Conservation (phyloP, 257 asterid species). For the Cordia subcordata region DNA sequence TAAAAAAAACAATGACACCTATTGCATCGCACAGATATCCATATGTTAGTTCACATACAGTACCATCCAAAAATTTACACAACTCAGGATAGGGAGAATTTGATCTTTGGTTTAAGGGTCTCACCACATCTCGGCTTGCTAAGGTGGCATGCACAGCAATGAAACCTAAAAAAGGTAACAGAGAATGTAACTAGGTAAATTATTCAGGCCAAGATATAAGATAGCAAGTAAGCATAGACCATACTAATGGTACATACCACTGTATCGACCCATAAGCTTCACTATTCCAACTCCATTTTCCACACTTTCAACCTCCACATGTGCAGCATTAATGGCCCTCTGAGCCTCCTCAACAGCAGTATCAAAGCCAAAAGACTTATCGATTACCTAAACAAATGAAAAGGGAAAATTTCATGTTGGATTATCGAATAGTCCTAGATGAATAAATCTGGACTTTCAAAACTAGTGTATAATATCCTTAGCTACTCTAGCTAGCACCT, state of each 20-base stretch:
- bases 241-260: constrained; percentile 45
- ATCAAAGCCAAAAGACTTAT: constrained; percentile 97
- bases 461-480: no score
- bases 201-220: constrained; percentile 13
- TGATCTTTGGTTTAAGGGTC: constrained; percentile 12
- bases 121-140: constrained; percentile 95
- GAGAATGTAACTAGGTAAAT: background rate
- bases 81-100: background rate
- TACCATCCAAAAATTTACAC: background rate
- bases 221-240: constrained; percentile 10
- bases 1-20: no score
- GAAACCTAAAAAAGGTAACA: constrained; percentile 54
- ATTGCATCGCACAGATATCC: no score
- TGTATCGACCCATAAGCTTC: constrained; percentile 95
- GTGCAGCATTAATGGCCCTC: constrained; percentile 96
- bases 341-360: constrained; percentile 99
- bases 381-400: constrained; percentile 59
- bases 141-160: constrained; percentile 94
- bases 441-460: no score
- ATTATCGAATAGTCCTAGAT: no score
- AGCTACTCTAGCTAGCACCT: no score
- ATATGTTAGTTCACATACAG: no score
- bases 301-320: constrained; percentile 87
- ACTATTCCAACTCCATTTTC: constrained; percentile 95
- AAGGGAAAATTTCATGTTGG: no score